These are phyloP conservation scores for Hymenotorrendiella dingleyae DNA, from an alignment of 2,329 filamentous ascomycete genomes.

Conservation along the genomic window DNA sequence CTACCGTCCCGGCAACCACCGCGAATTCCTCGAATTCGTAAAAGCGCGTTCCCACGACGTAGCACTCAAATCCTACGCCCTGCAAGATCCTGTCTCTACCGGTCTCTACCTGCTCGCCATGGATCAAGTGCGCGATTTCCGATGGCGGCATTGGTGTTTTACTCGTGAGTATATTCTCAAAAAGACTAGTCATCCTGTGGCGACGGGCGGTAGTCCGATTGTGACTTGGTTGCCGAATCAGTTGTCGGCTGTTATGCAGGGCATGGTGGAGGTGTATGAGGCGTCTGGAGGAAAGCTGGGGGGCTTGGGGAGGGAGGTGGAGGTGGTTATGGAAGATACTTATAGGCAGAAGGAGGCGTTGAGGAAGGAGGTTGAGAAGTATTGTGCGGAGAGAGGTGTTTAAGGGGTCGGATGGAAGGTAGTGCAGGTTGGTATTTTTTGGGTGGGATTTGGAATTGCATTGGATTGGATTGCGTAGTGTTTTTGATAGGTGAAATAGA, in stretches of 20 bases:
- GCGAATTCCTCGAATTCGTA: conserved; percentile 75
- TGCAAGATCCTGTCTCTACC: conserved; percentile 46
- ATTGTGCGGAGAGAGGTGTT: conserved; percentile 58
- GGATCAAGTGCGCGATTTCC: conserved; percentile 73
- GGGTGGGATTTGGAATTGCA: too few species aligned
- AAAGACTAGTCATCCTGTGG: conserved; percentile 68
- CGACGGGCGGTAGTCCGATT: conserved; percentile 75
- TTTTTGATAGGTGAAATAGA: too few species aligned
- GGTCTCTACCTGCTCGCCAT: conserved; percentile 61
- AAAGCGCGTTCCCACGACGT: conserved; percentile 42
- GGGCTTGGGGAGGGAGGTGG: conserved; percentile 34
- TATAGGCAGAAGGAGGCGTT: conserved; percentile 58
- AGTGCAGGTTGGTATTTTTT: too few species aligned
- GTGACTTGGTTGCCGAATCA: conserved; percentile 83
- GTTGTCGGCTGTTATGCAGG: conserved; percentile 64
- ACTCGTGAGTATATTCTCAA: conserved; percentile 80
- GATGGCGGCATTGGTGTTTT: conserved; percentile 83
- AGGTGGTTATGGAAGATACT: conserved; percentile 63
- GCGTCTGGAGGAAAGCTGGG: conserved; percentile 23
- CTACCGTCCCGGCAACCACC: conserved; percentile 85
- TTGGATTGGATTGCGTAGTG: too few species aligned
- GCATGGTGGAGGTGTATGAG: conserved; percentile 58
- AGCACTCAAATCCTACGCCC: conserved; percentile 53
- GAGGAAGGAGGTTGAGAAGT: conserved; percentile 69
- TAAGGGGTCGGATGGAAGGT: too few species aligned